These are phyloP conservation scores for Yarrowia sp. DNA, from an alignment of 805 yeast genomes.

Conservation along the genomic window DNA sequence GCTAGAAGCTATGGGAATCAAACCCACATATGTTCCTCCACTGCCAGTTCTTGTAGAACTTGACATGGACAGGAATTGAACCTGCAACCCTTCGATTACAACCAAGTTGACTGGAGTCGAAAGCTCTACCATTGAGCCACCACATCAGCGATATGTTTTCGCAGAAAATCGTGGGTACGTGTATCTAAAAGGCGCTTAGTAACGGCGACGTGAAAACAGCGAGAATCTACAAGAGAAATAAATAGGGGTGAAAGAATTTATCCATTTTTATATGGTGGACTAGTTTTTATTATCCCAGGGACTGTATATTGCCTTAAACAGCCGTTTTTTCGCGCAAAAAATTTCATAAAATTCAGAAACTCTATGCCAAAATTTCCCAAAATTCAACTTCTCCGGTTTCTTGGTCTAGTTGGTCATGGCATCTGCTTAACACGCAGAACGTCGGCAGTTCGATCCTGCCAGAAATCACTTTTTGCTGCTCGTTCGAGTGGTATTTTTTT, in stretches of 20 bases:
- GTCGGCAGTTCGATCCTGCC: conserved; percentile 99
- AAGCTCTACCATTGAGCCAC: conserved; percentile 81
- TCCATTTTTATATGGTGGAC: too few species aligned
- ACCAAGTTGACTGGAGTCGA: conserved; percentile 57
- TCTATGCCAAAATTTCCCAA: too few species aligned
- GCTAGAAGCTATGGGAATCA: conserved; percentile 10
- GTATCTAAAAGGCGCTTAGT: not conserved
- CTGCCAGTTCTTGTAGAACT: not conserved
- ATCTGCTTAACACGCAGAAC: conserved; percentile 99
- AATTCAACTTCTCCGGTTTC: too few species aligned
- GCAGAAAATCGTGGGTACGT: not conserved
- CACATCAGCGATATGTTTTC: conserved; percentile 32
- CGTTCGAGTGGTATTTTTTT: too few species aligned
- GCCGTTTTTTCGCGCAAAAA: too few species aligned
- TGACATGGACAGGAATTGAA: conserved; percentile 80
- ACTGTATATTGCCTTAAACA: too few species aligned
- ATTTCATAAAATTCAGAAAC: too few species aligned
- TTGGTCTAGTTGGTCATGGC: conserved; percentile 99
- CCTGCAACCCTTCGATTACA: conserved; percentile 73
- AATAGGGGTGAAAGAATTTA: too few species aligned
- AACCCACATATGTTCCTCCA: conserved; percentile 16
- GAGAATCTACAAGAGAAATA: not conserved
- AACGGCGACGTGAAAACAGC: not conserved
- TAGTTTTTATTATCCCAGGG: too few species aligned
- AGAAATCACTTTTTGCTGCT: conserved; percentile 22